Conservation (phyloP, 2,329 filamentous ascomycete genomes). For the Verticillium longisporum region DNA sequence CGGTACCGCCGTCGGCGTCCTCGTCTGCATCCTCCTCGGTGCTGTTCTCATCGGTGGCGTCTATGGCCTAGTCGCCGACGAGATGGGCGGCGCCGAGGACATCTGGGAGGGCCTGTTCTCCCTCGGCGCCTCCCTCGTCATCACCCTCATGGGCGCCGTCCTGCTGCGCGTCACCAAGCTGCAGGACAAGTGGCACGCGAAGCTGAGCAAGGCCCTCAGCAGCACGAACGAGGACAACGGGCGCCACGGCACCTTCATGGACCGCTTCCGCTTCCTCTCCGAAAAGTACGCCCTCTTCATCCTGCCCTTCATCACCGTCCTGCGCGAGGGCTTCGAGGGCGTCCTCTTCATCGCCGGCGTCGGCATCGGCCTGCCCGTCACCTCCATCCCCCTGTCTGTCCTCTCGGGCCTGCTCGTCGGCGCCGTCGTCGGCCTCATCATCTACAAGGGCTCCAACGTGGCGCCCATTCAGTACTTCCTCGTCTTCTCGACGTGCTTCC, state of each 20-base stretch:
- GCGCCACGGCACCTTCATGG: constrained; percentile 1
- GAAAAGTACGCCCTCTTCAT: constrained; percentile 74
- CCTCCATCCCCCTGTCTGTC: constrained; percentile 64
- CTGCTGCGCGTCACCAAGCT: constrained; percentile 59
- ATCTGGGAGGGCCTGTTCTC: constrained; percentile 61
- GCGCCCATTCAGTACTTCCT: constrained; percentile 59
- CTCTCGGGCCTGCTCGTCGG: constrained; percentile 60
- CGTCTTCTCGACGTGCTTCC: constrained; percentile 67
- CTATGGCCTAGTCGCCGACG: constrained; percentile 50
- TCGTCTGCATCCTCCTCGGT: constrained; percentile 11
- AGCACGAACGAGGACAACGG: constrained; percentile 2
- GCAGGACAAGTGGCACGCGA: constrained; percentile 60
- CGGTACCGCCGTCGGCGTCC: constrained; percentile 25
- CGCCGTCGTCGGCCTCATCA: constrained; percentile 54
- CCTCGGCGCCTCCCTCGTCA: constrained; percentile 54
- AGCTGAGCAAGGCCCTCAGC: constrained; percentile 50
- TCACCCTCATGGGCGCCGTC: constrained; percentile 58
- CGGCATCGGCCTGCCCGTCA: constrained; percentile 59
- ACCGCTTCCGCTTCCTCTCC: constrained; percentile 15
- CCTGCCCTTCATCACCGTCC: constrained; percentile 70
- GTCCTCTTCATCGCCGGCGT: constrained; percentile 77
- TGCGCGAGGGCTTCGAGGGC: constrained; percentile 71
- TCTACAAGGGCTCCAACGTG: constrained; percentile 48
- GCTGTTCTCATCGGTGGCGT: constrained; percentile 12
- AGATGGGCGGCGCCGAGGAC: constrained; percentile 52